Base-by-base conservation (phyloP, 2,329 filamentous ascomycete species). In the Phyllosticta citriasiana region DNA sequence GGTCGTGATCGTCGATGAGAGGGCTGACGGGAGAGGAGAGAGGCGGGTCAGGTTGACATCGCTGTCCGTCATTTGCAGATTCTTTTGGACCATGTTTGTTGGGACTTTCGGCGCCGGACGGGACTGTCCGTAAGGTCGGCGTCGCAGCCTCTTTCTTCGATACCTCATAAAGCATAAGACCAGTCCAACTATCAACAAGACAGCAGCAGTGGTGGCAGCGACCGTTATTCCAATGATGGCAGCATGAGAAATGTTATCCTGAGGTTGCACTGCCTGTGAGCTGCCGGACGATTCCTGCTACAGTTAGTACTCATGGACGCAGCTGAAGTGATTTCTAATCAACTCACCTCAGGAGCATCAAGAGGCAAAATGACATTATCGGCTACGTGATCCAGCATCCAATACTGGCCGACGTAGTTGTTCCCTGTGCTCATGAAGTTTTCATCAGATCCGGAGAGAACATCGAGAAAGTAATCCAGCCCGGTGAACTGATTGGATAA, bases 401-500 rank as follows among this genome's bases (percentile, higher is more conserved):
- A 61, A 14, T 22, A 53, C 4, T 57, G 54, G 4, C 59, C 59
- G 19, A 50, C 53, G 5, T 51, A 57, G 50, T 57, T 27, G 12
- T 47, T 22, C 2, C 47, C 59, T 1, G 24, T 25, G 59, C 47
- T 61, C 59, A 61, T 24, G 16, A 40, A 51, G 6, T 30, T 33
- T 4, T 30, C 12, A n/a, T 52, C 22, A 26, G 59, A 57, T 19
- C 54, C 30, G 19, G 19, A 16, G 22, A 52, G 40, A 9, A 61
- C 27, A 25, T 57, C 59, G 9, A 61, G 54, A 9, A 22, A 61
- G 47, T 50, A 61, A 4, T 50, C 59, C n/a, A 25, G 6, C 4
- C 59, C 59, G 16, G 59, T 57, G 40, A 54, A 57, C n/a, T 61
- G 53, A 12, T 61, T 61, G 10, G 59, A 57, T 19, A 61, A 25